Evolutionary conservation across 495 filamentous ascomycete genomes (phyloP).

Genomic region (Penicillium subrubescens): DNA sequence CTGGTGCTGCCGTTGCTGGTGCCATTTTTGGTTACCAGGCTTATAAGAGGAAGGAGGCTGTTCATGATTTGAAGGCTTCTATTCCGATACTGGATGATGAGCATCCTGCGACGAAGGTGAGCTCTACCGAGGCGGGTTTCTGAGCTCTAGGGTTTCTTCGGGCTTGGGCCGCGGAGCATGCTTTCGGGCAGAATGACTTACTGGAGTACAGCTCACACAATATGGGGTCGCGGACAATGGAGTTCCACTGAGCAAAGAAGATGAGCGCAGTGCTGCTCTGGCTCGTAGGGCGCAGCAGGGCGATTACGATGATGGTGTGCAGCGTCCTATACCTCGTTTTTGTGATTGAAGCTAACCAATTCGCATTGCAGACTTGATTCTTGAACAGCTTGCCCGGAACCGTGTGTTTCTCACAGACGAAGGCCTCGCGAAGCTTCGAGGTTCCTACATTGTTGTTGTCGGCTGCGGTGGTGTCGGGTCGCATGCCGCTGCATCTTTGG

Average conservation of each 20-base stretch:
- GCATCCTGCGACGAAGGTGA: slow-evolving; percentile 45
- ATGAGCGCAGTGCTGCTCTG: slow-evolving; percentile 72
- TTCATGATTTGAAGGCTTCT: slow-evolving; percentile 70
- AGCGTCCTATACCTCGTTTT: neutral
- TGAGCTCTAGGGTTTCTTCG: neutral
- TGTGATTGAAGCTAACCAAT: slow-evolving; percentile 18
- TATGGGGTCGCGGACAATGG: slow-evolving; percentile 66
- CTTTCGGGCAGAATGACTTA: slow-evolving; percentile 1
- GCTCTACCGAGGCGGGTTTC: neutral
- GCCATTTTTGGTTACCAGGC: slow-evolving; percentile 73
- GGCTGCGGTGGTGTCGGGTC: slow-evolving; percentile 95
- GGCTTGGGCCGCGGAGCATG: neutral
- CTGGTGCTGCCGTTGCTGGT: slow-evolving; percentile 71
- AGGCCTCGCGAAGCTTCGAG: slow-evolving; percentile 76
- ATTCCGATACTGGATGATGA: slow-evolving; percentile 60
- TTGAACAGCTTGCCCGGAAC: slow-evolving; percentile 95
- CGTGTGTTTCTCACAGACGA: slow-evolving; percentile 84
- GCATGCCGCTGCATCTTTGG: slow-evolving; percentile 82
- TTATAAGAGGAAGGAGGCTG: slow-evolving; percentile 59
- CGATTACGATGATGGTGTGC: slow-evolving; percentile 84
- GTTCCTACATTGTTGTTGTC: slow-evolving; percentile 83
- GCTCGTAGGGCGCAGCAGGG: slow-evolving; percentile 80
- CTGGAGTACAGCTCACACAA: slow-evolving; percentile 64
- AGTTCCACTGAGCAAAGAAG: slow-evolving; percentile 66
- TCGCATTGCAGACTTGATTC: slow-evolving; percentile 69